Conservation (phyloP, 192 early-diverging fungal species). For the Endogone sp. region DNA sequence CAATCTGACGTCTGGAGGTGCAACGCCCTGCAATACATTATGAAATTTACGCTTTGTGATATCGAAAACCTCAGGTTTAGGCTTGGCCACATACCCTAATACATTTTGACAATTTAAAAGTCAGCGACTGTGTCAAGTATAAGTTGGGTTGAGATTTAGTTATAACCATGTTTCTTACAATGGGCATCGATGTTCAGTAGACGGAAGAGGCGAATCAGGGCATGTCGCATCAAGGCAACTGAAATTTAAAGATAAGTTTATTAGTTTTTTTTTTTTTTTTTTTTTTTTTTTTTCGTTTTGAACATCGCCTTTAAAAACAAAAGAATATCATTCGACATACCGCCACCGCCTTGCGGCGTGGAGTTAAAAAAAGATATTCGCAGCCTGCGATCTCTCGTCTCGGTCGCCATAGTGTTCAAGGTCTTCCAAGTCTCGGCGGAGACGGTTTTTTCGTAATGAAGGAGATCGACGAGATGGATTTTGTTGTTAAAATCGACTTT, state of each 20-base stretch:
- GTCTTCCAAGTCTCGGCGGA: constrained; percentile 64
- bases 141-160: not conserved
- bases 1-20: constrained; percentile 32
- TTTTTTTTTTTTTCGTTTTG: too few species aligned
- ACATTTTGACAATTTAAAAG: too few species aligned
- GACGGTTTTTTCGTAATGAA: constrained; percentile 63
- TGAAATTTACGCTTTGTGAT: constrained; percentile 89
- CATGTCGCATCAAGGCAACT: constrained; percentile 88
- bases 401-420: constrained; percentile 47
- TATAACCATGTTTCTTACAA: constrained; percentile 32
- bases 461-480: constrained; percentile 61
- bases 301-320: not conserved
- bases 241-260: constrained; percentile 1
- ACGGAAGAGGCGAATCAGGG: constrained; percentile 64
- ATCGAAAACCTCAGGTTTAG: constrained; percentile 81
- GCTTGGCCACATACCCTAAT: constrained; percentile 71
- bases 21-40: constrained; percentile 83
- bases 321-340: constrained; percentile 15
- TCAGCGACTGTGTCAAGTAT: too few species aligned
- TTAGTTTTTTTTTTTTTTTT: too few species aligned
- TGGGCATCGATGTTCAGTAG: constrained; percentile 64
- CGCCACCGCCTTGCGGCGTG: constrained; percentile 83
- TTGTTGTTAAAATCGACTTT: constrained; percentile 73
- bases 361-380: constrained; percentile 74
- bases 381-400: constrained; percentile 54